Evolutionary conservation across 2,329 filamentous ascomycete species (phyloP), one percentile per base, ranked within the genome.

Genomic region (Colletotrichum plurivorum): DNA sequence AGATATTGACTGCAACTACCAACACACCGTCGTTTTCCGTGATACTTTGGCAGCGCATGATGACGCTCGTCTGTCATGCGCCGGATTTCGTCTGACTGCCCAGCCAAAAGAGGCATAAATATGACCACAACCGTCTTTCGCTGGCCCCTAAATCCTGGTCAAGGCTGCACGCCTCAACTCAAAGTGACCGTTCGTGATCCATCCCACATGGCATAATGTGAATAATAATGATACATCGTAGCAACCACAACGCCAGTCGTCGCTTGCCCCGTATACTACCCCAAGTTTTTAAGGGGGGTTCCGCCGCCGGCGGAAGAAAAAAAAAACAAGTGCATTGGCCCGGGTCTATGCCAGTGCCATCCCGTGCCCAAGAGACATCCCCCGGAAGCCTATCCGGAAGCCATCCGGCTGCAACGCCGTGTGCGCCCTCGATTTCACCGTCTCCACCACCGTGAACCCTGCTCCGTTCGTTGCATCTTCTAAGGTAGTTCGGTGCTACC

Each of bases 221-320:
- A 62, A 63, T 71, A 70, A 66, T 69, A 62, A 66, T 70, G 61
- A 63, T 71, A 67, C 75, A 76, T 73, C 71, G 72, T 71, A 73
- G 73, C 75, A 76, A 74, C 62, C 63, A 66, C 48, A 54, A 54
- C 51, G 52, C 52, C 60, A 56, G 36, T 12, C 12, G 36, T 59
- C 63, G 55, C 51, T 55, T 60, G 20, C 27, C 51, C 54, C 41
- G 27, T 60, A 31, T 59, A 20, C 9, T 59, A 20, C 9, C 43
- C 59, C 49, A 41, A 63, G n/a, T 25, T 53, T 53, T 15, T 49
- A 20, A 52, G 31, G 8, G 31, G 31, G 31, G 9, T 36, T 22
- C 12, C 62, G 54, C 49, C 25, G 27, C 56, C 53, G 43, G 41
- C 41, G 15, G 25, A 7, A 58, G 45, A 48, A 56, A 43, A 48